These are phyloP conservation scores for Scytalidium lignicola DNA, from an alignment of 2,329 filamentous ascomycete species.

Conservation along the genomic window DNA sequence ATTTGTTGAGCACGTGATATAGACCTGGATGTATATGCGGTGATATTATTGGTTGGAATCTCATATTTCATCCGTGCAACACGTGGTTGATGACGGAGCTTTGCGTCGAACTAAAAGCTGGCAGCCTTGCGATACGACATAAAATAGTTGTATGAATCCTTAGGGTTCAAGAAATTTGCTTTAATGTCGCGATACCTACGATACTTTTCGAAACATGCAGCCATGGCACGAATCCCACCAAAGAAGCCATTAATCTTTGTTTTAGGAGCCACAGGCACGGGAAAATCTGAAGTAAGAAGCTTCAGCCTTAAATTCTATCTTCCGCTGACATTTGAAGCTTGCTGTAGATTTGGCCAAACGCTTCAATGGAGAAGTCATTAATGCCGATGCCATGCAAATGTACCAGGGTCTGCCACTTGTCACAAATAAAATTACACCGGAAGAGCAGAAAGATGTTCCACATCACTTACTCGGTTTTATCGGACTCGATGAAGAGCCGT, in stretches of 20 bases:
- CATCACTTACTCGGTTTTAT: slow-evolving; percentile 87
- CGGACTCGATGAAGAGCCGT: slow-evolving; percentile 68
- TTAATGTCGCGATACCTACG: slow-evolving; percentile 13
- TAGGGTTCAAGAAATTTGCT: neutral
- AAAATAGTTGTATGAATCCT: neutral
- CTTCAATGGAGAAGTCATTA: slow-evolving; percentile 91
- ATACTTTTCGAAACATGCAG: slow-evolving; percentile 7
- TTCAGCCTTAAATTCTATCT: neutral
- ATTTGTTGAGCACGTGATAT: too few species aligned
- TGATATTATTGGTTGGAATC: too few species aligned
- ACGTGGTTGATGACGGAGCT: neutral
- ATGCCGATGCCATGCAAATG: slow-evolving; percentile 97
- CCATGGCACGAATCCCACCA: slow-evolving; percentile 30
- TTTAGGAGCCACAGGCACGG: slow-evolving; percentile 86
- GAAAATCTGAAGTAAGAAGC: slow-evolving; percentile 72
- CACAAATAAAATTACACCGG: slow-evolving; percentile 80
- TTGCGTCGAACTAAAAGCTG: neutral
- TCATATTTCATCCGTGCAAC: too few species aligned
- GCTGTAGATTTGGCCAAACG: slow-evolving; percentile 80
- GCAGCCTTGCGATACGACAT: neutral
- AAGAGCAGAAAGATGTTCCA: slow-evolving; percentile 73
- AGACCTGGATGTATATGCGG: too few species aligned
- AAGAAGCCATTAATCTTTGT: slow-evolving; percentile 68
- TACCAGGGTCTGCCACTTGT: slow-evolving; percentile 89
- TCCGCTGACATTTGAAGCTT: slow-evolving; percentile 21